phyloP scores from a whole-genome alignment of 2,329 filamentous ascomycete genomes.

The Aureobasidium subglaciale region DNA sequence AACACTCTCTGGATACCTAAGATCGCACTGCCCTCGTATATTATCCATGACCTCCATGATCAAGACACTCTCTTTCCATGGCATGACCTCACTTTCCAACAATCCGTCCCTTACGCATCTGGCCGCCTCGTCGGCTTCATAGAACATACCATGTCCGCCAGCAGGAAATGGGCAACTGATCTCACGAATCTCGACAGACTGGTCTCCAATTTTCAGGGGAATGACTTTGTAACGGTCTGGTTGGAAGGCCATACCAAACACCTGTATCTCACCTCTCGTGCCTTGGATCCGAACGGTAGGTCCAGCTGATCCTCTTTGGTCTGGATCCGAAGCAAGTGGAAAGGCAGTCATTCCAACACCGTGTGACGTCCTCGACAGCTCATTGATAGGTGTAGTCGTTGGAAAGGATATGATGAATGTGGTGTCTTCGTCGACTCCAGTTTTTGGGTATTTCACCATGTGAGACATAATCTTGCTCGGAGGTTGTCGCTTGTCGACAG shows the following conservation, averaged over 20 bases:
- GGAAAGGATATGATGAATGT: neutral
- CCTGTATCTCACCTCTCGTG: constrained; percentile 31
- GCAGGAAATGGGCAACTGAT: constrained; percentile 32
- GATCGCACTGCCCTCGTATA: constrained; percentile 31
- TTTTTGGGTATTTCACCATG: neutral
- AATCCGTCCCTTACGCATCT: constrained; percentile 34
- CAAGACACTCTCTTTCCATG: constrained; percentile 40
- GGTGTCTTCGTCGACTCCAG: neutral
- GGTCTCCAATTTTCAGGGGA: constrained; percentile 19
- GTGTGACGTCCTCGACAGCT: neutral
- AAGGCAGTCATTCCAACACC: neutral
- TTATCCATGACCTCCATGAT: constrained; percentile 45
- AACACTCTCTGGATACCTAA: constrained; percentile 21
- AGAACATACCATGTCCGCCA: constrained; percentile 35
- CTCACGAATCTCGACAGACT: constrained; percentile 22
- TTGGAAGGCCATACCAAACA: constrained; percentile 28
- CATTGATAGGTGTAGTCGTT: neutral
- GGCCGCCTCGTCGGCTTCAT: constrained; percentile 41
- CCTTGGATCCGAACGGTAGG: constrained; percentile 38
- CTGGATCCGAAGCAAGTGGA: neutral
- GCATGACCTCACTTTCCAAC: constrained; percentile 37
- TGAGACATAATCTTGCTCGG: constrained; percentile 21
- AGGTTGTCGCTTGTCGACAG: constrained; percentile 22
- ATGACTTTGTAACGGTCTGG: neutral
- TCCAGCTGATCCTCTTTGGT: neutral